phyloP scores from a whole-genome alignment of 2,329 filamentous ascomycete genomes.

The Fusarium foetens region DNA sequence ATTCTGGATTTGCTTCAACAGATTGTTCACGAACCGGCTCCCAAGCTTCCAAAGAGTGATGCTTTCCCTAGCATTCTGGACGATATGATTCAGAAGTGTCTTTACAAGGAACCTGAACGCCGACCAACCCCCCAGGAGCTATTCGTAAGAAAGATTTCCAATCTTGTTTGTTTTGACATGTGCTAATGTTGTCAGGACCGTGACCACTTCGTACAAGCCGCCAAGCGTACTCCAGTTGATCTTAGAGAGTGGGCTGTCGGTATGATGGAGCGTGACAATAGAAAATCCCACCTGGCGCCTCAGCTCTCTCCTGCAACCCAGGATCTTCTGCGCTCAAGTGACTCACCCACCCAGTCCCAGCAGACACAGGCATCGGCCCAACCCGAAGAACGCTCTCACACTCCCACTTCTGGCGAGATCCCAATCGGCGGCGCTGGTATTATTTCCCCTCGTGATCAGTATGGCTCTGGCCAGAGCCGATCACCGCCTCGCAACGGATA shows the following conservation, averaged over 20 bases:
- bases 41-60: slow-evolving; percentile 93
- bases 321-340: slow-evolving; percentile 74
- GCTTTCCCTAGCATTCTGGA: slow-evolving; percentile 95
- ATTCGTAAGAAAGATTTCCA: slow-evolving; percentile 70
- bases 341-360: slow-evolving; percentile 64
- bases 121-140: slow-evolving; percentile 93
- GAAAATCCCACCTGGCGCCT: slow-evolving; percentile 90
- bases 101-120: slow-evolving; percentile 88
- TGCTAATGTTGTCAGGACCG: slow-evolving; percentile 71
- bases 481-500: slow-evolving; percentile 64
- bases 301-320: slow-evolving; percentile 81
- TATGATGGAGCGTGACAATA: slow-evolving; percentile 94
- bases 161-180: background rate
- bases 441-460: slow-evolving; percentile 63
- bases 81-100: slow-evolving; percentile 96
- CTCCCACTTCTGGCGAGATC: slow-evolving; percentile 78
- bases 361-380: slow-evolving; percentile 52
- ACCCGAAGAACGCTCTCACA: slow-evolving; percentile 60
- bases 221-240: slow-evolving; percentile 95
- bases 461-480: slow-evolving; percentile 57
- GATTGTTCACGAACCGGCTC: slow-evolving; percentile 96
- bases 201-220: slow-evolving; percentile 94
- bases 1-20: slow-evolving; percentile 96
- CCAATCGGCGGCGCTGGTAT: slow-evolving; percentile 69
- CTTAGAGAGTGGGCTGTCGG: slow-evolving; percentile 92